A percentile compares a stretch with the other conserved stretches of the same genome.
Evolutionary conservation across 495 filamentous ascomycete species (phyloP).

Genomic region (Penicillium bialowiezense): DNA sequence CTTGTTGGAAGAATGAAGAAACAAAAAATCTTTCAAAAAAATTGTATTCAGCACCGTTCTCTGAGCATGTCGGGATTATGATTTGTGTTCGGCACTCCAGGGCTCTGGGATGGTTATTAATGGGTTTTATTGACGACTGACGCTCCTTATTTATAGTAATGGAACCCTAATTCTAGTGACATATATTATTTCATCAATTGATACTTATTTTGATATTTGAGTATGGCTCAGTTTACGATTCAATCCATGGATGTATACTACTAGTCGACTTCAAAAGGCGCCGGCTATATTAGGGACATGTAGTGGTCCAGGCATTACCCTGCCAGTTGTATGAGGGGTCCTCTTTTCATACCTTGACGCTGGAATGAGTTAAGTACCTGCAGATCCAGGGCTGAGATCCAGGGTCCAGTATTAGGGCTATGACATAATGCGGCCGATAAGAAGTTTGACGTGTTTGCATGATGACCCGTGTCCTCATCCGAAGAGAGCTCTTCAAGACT

Average conservation of each 20-base stretch:
- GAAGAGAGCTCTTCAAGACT: conserved; percentile 22
- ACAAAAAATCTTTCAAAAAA: conserved; percentile 5
- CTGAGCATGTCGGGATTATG: conserved; percentile 2
- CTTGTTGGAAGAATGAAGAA: not conserved
- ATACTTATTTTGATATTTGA: not conserved
- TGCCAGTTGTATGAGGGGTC: no score
- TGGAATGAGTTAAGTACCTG: no score
- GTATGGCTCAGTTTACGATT: not conserved
- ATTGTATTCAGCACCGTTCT: conserved; percentile 6
- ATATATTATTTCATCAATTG: not conserved
- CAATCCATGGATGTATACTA: no score
- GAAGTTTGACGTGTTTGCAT: conserved; percentile 6
- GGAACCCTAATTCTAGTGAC: conserved; percentile 7
- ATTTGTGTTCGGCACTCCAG: conserved; percentile 4
- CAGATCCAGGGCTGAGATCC: no score
- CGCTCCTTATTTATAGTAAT: conserved; percentile 7
- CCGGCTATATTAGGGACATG: no score
- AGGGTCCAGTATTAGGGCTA: conserved; percentile 7
- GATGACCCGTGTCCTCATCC: conserved; percentile 29
- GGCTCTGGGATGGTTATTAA: conserved; percentile 7
- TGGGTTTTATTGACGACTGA: conserved; percentile 6
- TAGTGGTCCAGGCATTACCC: no score
- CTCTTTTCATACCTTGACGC: no score
- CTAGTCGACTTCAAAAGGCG: no score
- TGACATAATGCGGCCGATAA: conserved; percentile 13